A percentile compares a stretch with the other conserved stretches of the same genome.
Evolutionary conservation across 768 basidiomycete genomes (phyloP).

Genomic region (Cystofilobasidium macerans): DNA sequence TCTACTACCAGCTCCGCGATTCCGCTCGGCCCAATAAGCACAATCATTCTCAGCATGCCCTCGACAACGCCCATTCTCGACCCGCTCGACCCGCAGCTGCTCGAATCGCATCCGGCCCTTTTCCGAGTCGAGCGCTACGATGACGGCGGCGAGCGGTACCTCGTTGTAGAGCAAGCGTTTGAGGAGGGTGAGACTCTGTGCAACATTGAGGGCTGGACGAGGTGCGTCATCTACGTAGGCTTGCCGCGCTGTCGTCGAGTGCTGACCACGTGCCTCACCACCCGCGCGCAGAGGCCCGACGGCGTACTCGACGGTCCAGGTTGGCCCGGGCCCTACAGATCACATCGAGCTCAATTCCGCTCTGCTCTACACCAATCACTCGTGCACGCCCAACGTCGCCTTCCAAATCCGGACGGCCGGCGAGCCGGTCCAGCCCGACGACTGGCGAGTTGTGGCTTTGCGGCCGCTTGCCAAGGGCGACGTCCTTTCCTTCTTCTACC

Average conservation of each 20-base stretch:
- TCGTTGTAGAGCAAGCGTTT: constrained; percentile 3
- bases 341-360: constrained; percentile 25
- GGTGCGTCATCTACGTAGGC: constrained; percentile 6
- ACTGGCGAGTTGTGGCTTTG: constrained; percentile 17
- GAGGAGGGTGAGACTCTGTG: constrained; percentile 14
- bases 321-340: constrained; percentile 1
- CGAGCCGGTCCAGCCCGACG: neutral
- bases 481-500: constrained; percentile 22
- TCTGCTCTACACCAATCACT: constrained; percentile 23
- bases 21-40: neutral
- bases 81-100: constrained; percentile 7
- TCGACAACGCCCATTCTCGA: constrained; percentile 2
- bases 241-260: neutral
- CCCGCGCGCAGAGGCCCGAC: neutral
- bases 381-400: constrained; percentile 18
- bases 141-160: constrained; percentile 6
- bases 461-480: neutral
- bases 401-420: constrained; percentile 5
- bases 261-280: neutral
- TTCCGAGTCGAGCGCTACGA: constrained; percentile 7
- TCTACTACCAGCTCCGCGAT: neutral
- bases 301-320: constrained; percentile 10
- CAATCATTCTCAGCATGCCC: neutral
- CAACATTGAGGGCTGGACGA: constrained; percentile 12
- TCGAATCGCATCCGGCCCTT: constrained; percentile 21